phyloP scores from a whole-genome alignment of 495 filamentous ascomycete genomes.

The Aspergillus baeticus region DNA sequence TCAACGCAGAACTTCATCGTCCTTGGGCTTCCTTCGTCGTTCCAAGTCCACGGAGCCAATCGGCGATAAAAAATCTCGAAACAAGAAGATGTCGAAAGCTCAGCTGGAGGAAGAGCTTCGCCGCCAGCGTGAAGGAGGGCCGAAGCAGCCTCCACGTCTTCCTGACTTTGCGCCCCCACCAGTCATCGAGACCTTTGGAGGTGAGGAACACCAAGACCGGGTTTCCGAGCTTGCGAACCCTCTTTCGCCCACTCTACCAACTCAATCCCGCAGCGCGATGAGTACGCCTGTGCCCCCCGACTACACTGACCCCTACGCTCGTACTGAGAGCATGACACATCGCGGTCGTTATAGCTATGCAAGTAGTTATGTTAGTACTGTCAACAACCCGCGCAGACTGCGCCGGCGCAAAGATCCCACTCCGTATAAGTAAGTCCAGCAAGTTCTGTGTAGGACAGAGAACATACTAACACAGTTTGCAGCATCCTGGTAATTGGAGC shows the following conservation, averaged over 20 bases:
- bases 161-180: constrained; percentile 70
- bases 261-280: constrained; percentile 19
- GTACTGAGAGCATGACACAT: constrained; percentile 93
- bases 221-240: constrained; percentile 58
- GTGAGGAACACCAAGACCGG: constrained; percentile 65
- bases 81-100: constrained; percentile 63
- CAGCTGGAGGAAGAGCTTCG: constrained; percentile 65
- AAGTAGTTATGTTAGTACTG: constrained; percentile 83
- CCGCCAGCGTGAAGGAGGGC: constrained; percentile 63
- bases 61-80: constrained; percentile 43
- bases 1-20: constrained; percentile 40
- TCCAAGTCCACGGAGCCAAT: constrained; percentile 72
- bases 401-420: constrained; percentile 95
- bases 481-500: constrained; percentile 91
- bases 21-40: constrained; percentile 69
- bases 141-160: constrained; percentile 73
- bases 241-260: constrained; percentile 18
- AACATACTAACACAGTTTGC: constrained; percentile 16
- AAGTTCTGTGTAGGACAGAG: background rate
- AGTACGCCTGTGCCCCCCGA: constrained; percentile 49
- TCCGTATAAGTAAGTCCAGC: constrained; percentile 83
- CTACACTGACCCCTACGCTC: constrained; percentile 70
- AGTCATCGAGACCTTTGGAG: constrained; percentile 70
- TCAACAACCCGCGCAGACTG: constrained; percentile 91
- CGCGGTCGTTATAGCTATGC: constrained; percentile 96